Conservation (phyloP, 2,329 filamentous ascomycete genomes). For the Pezicula radicicola region DNA sequence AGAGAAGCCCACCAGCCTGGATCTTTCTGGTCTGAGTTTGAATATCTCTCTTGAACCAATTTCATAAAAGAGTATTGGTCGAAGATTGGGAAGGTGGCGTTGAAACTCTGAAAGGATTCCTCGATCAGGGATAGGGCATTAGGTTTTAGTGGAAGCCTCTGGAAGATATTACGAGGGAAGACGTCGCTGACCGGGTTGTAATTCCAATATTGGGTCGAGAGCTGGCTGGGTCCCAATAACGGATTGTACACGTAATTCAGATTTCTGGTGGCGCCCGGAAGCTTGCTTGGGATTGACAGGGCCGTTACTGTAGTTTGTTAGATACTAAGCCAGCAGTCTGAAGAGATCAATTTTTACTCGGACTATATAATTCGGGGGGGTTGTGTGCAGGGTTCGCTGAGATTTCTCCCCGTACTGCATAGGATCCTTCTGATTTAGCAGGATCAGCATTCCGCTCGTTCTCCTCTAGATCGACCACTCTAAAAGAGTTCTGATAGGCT, state of each 20-base stretch:
- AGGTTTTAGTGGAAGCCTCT: conserved; percentile 3
- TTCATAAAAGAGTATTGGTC: conserved; percentile 8
- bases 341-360: no score
- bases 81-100: conserved; percentile 12
- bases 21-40: conserved; percentile 5
- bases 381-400: neutral
- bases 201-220: conserved; percentile 2
- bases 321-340: no score
- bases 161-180: conserved; percentile 3
- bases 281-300: no score
- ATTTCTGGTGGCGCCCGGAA: no score
- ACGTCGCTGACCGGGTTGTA: neutral
- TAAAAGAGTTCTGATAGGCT: neutral
- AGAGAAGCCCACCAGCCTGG: conserved; percentile 20
- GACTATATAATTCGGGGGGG: no score
- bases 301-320: no score
- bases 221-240: neutral
- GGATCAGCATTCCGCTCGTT: neutral
- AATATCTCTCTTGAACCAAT: conserved; percentile 8
- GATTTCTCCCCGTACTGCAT: neutral
- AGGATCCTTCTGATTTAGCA: neutral
- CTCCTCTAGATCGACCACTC: neutral
- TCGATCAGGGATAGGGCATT: conserved; percentile 9
- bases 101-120: conserved; percentile 11
- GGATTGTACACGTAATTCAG: no score